Conservation (phyloP, 805 yeast species). For the Lachancea sp. region DNA sequence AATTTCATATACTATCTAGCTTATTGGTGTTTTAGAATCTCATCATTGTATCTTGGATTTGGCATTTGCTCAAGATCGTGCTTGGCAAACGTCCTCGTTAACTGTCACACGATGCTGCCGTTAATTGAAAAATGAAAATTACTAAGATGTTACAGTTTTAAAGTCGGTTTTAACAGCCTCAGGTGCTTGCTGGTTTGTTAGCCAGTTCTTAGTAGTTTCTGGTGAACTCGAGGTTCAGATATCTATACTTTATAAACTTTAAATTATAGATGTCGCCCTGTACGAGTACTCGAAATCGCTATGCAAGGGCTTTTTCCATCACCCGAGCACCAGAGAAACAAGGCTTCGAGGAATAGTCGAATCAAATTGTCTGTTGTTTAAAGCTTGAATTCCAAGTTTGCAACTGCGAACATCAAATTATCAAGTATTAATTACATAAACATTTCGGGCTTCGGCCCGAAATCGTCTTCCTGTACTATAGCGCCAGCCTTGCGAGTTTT, state of each 20-base stretch:
- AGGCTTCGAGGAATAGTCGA: no score
- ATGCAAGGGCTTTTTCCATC: no score
- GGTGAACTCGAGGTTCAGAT: no score
- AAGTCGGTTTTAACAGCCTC: no score
- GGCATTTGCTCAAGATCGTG: background rate
- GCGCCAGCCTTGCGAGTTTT: constrained; percentile 84
- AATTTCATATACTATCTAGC: constrained; percentile 36
- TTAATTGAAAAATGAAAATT: background rate
- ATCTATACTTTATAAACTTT: no score
- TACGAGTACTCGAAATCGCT: no score
- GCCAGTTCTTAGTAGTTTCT: no score
- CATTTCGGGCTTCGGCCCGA: constrained; percentile 69
- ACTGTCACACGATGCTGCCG: background rate
- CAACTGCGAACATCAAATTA: background rate
- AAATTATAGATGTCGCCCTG: no score
- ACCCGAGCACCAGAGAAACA: no score
- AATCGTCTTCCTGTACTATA: constrained; percentile 91
- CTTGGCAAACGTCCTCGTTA: constrained; percentile 9
- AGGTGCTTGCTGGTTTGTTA: no score
- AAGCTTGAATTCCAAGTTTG: background rate
- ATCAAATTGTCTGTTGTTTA: background rate
- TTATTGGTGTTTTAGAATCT: constrained; percentile 22
- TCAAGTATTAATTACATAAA: constrained; percentile 8
- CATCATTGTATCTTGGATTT: constrained; percentile 21
- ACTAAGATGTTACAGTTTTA: no score